phyloP scores from a whole-genome alignment of 2,329 filamentous ascomycete genomes.

The Pseudogymnoascus sp. region DNA sequence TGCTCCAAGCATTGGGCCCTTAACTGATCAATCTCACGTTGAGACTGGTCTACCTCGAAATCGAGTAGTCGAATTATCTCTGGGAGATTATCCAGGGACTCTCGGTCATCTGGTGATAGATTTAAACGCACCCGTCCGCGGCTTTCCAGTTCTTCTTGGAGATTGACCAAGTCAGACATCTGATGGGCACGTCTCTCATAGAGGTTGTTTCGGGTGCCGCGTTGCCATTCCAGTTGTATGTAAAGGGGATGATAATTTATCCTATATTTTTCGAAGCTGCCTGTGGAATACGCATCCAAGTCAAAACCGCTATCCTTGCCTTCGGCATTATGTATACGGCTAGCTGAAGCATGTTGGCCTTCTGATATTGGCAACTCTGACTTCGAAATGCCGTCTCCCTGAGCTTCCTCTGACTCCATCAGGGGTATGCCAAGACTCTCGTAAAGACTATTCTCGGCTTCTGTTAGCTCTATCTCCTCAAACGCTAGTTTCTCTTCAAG shows the following conservation, averaged over 20 bases:
- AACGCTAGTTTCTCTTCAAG: slow-evolving; percentile 16
- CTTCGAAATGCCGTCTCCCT: slow-evolving; percentile 2
- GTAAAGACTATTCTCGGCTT: neutral
- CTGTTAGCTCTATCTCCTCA: slow-evolving; percentile 14
- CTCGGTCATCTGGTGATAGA: slow-evolving; percentile 14
- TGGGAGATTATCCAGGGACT: slow-evolving; percentile 17
- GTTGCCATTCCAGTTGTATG: slow-evolving; percentile 10
- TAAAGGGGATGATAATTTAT: slow-evolving; percentile 18
- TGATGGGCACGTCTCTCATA: slow-evolving; percentile 16
- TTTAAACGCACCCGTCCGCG: slow-evolving; percentile 10
- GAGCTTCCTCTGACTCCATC: neutral
- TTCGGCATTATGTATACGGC: neutral
- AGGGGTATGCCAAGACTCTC: neutral
- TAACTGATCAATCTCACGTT: slow-evolving; percentile 13
- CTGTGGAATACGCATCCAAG: neutral
- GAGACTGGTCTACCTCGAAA: slow-evolving; percentile 9
- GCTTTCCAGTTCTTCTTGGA: slow-evolving; percentile 11
- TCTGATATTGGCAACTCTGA: neutral
- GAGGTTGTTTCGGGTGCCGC: slow-evolving; percentile 17
- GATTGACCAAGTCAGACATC: slow-evolving; percentile 12
- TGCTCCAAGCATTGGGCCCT: slow-evolving; percentile 14
- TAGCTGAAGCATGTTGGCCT: neutral
- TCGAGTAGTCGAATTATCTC: slow-evolving; percentile 7
- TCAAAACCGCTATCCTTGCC: neutral
- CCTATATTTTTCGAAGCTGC: slow-evolving; percentile 1